Evolutionary conservation across 2,329 filamentous ascomycete genomes (phyloP), one percentile per base, ranked within the genome.

Genomic region (Amesomyces nigricolor): DNA sequence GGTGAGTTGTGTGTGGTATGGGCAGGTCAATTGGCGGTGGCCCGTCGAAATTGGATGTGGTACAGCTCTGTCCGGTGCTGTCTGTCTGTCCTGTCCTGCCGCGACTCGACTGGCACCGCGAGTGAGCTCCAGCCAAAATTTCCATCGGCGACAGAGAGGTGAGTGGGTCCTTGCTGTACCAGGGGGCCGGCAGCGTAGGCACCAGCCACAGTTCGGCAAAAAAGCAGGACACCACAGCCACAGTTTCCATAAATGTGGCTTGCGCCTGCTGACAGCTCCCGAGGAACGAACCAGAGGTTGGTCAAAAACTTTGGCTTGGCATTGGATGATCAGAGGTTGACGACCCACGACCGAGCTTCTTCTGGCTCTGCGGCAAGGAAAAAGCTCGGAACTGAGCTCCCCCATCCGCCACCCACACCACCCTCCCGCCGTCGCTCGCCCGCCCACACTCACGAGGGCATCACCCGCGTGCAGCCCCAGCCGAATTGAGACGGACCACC

Each of bases 281-380:
- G 14, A 35, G 32, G 32, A 35, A 35, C 39, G n/a, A 47, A 29
- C 43, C 39, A 19, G 38, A 60, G 54, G 51, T 57, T 51, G 38
- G 42, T 48, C 52, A 53, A 62, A 62, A 62, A 54, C 52, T 53
- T 60, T 56, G 55, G 56, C 58, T 60, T 60, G 60, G 58, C 58
- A 60, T 58, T 53, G 60, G 52, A 57, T 59, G 51, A 59, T 58
- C 60, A 46, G 55, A 58, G 42, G 52, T 54, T 49, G 58, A 56
- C 47, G 54, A 56, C 40, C 38, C 56, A 56, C 47, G 54, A 56
- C 40, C 32, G 52, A 53, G 53, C 48, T 56, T 35, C 52, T 37
- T 22, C 32, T 9, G 14, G 39, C 38, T 43, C 19, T 22, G n/a
- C 29, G 35, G 29, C 19, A 29, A 26, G 37, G 30, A 22, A 51